A percentile compares a stretch with the other conserved stretches of the same genome.
Evolutionary conservation across 1,284 basidiomycete genomes (phyloP).

Genomic region (Malassezia equina): DNA sequence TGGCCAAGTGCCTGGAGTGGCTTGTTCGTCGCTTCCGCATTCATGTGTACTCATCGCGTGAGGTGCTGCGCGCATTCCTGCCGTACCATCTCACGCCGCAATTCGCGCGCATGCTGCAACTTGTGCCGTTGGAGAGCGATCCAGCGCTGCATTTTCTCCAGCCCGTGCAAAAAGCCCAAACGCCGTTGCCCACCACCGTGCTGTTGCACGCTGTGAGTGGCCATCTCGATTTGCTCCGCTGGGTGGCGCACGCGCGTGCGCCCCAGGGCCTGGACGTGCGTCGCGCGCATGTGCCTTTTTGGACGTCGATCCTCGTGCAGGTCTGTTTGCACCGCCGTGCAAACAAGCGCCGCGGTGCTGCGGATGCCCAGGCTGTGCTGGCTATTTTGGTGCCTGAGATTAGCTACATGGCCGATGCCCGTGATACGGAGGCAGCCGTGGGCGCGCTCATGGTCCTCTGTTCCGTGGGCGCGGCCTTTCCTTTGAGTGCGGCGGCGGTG

Average conservation of each 20-base stretch:
- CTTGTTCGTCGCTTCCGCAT: conserved; percentile 86
- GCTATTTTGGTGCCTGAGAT: conserved; percentile 47
- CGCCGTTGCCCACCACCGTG: conserved; percentile 32
- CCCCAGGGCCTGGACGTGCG: conserved; percentile 53
- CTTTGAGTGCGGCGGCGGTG: conserved; percentile 31
- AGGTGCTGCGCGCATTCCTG: conserved; percentile 70
- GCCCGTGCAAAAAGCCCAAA: conserved; percentile 31
- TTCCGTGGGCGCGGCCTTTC: conserved; percentile 30
- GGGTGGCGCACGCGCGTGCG: conserved; percentile 59
- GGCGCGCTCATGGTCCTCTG: conserved; percentile 38
- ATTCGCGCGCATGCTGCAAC: conserved; percentile 78
- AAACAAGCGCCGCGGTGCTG: conserved; percentile 49
- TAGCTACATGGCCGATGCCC: conserved; percentile 22
- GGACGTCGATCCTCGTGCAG: conserved; percentile 68
- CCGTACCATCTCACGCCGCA: conserved; percentile 92
- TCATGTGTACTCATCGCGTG: conserved; percentile 80
- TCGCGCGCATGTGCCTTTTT: conserved; percentile 71
- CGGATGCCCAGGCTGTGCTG: conserved; percentile 33
- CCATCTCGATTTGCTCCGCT: conserved; percentile 60
- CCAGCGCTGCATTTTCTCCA: conserved; percentile 32
- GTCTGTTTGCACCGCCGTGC: conserved; percentile 50
- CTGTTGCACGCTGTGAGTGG: conserved; percentile 31
- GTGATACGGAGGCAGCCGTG: conserved; percentile 28
- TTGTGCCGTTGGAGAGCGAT: conserved; percentile 55
- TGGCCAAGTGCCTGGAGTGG: conserved; percentile 89